Percentiles rank a stretch among this genome's conserved stretches.
Evolutionary conservation across 2,329 filamentous ascomycete genomes (phyloP).

Genomic region (Chaetomiaceae sp.): DNA sequence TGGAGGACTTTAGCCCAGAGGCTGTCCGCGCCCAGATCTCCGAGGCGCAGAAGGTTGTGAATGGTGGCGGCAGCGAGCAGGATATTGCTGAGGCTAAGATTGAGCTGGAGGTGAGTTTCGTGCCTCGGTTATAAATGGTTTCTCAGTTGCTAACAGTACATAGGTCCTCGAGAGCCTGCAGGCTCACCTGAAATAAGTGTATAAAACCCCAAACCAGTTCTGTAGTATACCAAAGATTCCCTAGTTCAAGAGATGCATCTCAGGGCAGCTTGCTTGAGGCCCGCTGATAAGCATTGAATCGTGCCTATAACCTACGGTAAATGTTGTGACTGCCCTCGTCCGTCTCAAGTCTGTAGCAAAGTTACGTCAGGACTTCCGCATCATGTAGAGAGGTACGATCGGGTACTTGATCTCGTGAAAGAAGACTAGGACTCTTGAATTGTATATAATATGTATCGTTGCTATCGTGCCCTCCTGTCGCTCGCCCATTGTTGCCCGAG

Average conservation of each 20-base stretch:
- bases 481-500: too few species aligned
- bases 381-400: too few species aligned
- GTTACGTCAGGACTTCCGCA: too few species aligned
- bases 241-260: slow-evolving; percentile 26
- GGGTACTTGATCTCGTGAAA: too few species aligned
- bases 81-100: slow-evolving; percentile 99
- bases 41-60: slow-evolving; percentile 93
- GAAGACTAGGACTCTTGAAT: too few species aligned
- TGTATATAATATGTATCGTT: too few species aligned
- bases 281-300: neutral
- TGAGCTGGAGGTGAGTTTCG: slow-evolving; percentile 82
- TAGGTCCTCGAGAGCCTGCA: slow-evolving; percentile 82
- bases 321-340: neutral
- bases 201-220: slow-evolving; percentile 37
- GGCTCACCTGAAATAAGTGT: slow-evolving; percentile 71
- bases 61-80: slow-evolving; percentile 86
- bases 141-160: slow-evolving; percentile 35
- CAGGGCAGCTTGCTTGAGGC: slow-evolving; percentile 14
- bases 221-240: slow-evolving; percentile 32
- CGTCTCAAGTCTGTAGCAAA: too few species aligned
- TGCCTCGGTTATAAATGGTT: neutral
- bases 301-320: neutral
- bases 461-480: too few species aligned
- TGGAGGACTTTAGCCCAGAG: slow-evolving; percentile 95
- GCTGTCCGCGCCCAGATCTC: slow-evolving; percentile 83